phyloP scores from a whole-genome alignment of 371 early-diverging fungal genomes.

The Syncephalastrum sp. region DNA sequence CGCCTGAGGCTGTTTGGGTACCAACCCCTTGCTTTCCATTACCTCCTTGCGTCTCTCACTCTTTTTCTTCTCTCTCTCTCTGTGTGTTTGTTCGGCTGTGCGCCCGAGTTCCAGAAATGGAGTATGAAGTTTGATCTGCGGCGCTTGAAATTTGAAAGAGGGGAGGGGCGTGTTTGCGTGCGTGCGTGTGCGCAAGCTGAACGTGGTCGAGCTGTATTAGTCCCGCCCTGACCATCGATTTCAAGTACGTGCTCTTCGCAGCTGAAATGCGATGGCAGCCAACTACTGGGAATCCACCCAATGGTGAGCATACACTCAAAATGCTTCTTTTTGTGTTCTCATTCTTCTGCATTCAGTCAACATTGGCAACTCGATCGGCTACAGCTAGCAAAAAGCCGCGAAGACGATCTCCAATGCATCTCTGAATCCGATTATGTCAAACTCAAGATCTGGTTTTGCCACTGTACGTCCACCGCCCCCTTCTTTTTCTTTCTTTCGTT shows the following conservation, averaged over 20 bases:
- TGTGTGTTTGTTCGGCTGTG: too few species aligned
- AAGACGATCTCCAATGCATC: constrained; percentile 59
- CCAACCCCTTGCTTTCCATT: too few species aligned
- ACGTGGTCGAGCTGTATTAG: too few species aligned
- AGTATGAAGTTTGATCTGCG: too few species aligned
- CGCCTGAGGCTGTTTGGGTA: too few species aligned
- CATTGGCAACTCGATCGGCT: constrained; percentile 68
- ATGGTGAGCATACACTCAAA: constrained; percentile 35
- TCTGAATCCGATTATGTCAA: constrained; percentile 58
- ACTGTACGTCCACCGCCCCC: constrained; percentile 45
- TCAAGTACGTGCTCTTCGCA: too few species aligned
- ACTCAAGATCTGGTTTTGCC: constrained; percentile 68
- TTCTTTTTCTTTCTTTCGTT: background rate
- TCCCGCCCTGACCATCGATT: too few species aligned
- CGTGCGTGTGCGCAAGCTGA: background rate
- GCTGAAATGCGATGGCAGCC: constrained; percentile 57
- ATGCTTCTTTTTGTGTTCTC: background rate
- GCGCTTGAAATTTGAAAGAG: background rate
- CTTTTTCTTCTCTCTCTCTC: too few species aligned
- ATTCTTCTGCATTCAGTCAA: constrained; percentile 34
- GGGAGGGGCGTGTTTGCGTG: background rate
- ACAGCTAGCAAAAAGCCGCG: constrained; percentile 51
- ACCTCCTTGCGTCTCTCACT: too few species aligned
- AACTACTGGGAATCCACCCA: constrained; percentile 79
- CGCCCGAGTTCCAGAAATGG: too few species aligned